Conservation (phyloP, 306 rosid species). For the Glycine soja region DNA sequence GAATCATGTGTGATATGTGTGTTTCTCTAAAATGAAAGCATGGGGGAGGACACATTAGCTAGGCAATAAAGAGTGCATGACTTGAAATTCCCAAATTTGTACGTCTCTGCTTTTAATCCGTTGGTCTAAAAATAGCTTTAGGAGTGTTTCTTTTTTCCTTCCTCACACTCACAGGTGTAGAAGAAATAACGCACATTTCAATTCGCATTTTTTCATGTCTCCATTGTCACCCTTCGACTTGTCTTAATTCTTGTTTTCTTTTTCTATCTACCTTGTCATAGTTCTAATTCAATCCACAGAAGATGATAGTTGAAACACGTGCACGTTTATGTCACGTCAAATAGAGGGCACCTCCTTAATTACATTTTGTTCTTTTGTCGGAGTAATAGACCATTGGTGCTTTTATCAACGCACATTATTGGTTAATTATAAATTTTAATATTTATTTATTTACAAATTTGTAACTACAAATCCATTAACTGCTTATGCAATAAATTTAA, state of each 20-base stretch:
- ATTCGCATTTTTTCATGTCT: neutral
- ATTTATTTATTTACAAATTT: no score
- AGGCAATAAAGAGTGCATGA: slow-evolving; percentile 26
- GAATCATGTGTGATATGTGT: slow-evolving; percentile 33
- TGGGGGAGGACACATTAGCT: neutral
- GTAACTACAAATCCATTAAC: no score
- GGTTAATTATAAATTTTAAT: no score
- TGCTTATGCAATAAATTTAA: no score
- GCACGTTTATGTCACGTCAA: slow-evolving; percentile 38
- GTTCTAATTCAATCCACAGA: neutral
- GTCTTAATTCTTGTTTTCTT: neutral
- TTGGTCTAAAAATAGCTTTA: slow-evolving; percentile 36
- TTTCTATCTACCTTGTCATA: neutral
- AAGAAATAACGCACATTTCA: slow-evolving; percentile 12
- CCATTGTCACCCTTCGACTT: slow-evolving; percentile 14
- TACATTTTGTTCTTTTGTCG: slow-evolving; percentile 7
- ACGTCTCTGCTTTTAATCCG: slow-evolving; percentile 27
- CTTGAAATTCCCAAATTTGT: slow-evolving; percentile 15
- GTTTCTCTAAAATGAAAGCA: slow-evolving; percentile 26
- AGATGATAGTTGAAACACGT: slow-evolving; percentile 34
- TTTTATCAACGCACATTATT: no score
- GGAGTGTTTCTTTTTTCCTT: neutral
- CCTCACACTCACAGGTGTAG: neutral
- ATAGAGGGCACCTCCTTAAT: neutral
- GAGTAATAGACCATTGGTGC: no score